Conservation (phyloP, 306 rosid genomes). For the Rosa lucieae region DNA sequence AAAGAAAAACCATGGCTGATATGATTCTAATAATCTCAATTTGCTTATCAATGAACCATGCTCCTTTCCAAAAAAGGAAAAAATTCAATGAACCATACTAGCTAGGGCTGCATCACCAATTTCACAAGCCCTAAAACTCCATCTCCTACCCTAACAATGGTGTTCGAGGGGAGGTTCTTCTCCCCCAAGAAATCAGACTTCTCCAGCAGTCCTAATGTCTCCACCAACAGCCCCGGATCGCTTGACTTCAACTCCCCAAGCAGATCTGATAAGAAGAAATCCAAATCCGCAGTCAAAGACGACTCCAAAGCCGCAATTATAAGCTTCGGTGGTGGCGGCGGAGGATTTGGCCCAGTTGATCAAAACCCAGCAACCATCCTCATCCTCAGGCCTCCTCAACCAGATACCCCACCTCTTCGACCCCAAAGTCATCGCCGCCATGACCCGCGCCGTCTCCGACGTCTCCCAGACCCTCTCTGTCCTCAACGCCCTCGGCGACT, state of each 20-base stretch:
- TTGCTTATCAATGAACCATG: too few species aligned
- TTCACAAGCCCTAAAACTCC: neutral
- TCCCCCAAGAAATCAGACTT: conserved; percentile 85
- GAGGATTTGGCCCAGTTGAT: too few species aligned
- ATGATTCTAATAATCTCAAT: too few species aligned
- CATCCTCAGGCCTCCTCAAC: too few species aligned
- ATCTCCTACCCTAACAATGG: conserved; percentile 44
- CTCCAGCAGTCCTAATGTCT: conserved; percentile 70
- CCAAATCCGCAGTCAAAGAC: conserved; percentile 54
- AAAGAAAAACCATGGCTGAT: too few species aligned
- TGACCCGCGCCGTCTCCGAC: too few species aligned
- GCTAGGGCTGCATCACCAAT: conserved; percentile 1
- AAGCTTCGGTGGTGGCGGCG: neutral
- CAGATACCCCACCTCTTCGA: too few species aligned
- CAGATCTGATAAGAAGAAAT: conserved; percentile 88
- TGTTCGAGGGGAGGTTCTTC: conserved; percentile 91
- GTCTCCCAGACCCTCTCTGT: too few species aligned
- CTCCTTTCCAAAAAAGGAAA: too few species aligned
- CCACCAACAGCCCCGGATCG: conserved; percentile 71
- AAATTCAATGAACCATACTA: conserved; percentile 26
- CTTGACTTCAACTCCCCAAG: conserved; percentile 67
- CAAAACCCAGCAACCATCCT: too few species aligned
- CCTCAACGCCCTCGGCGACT: too few species aligned
- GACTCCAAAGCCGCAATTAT: conserved; percentile 16
- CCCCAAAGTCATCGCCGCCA: too few species aligned